Percentiles rank a stretch among this genome's conserved stretches.
Conservation (phyloP, 768 basidiomycete genomes). For the Russula olivacea region DNA sequence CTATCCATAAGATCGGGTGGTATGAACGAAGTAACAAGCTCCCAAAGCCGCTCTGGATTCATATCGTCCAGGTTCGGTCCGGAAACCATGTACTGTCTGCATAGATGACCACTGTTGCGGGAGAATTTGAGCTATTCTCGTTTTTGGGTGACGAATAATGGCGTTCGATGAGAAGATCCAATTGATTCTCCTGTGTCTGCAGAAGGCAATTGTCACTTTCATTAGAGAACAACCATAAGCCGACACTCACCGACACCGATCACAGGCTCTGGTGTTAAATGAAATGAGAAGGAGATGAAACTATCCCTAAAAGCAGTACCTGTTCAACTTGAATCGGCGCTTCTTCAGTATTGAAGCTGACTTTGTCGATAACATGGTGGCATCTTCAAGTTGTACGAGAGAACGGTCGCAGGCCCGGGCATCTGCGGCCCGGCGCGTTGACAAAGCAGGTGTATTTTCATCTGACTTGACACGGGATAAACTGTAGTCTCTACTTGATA, state of each 20-base stretch:
- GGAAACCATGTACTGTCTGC: constrained; percentile 65
- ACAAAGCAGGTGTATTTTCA: no score
- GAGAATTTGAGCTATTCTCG: constrained; percentile 31
- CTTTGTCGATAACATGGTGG: constrained; percentile 8
- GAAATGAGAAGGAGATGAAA: constrained; percentile 5
- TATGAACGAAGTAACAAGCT: constrained; percentile 78
- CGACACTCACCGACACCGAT: constrained; percentile 74
- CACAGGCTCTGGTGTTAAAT: constrained; percentile 58
- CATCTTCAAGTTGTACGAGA: no score
- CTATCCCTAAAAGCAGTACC: constrained; percentile 40
- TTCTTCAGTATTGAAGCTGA: constrained; percentile 51
- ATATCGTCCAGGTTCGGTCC: constrained; percentile 73
- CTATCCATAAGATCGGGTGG: constrained; percentile 91
- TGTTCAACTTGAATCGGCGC: constrained; percentile 81
- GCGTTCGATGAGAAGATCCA: constrained; percentile 76
- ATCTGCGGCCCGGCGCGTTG: no score
- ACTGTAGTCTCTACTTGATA: neutral
- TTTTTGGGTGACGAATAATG: constrained; percentile 41
- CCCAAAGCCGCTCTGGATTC: constrained; percentile 85
- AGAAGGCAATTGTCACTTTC: constrained; percentile 12
- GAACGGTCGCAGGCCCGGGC: no score
- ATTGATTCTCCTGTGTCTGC: constrained; percentile 19
- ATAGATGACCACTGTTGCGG: constrained; percentile 17
- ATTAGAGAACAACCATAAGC: neutral
- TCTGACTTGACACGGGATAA: no score